These are phyloP conservation scores for Aureobasidium sp. DNA, from an alignment of 2,329 filamentous ascomycete genomes.

Conservation along the genomic window DNA sequence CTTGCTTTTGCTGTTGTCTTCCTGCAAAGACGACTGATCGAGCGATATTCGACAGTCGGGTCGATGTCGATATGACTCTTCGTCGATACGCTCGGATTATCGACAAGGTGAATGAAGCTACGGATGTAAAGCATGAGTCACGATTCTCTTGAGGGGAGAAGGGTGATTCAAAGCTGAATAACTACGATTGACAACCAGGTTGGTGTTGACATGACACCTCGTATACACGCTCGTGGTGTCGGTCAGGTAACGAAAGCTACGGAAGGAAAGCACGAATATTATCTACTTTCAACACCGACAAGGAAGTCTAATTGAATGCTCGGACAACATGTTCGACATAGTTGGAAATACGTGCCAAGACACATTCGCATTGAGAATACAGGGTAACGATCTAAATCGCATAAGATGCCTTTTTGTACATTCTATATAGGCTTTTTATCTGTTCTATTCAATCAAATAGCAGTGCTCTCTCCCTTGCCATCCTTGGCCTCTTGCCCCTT, in stretches of 20 bases:
- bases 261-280: too few relatives aligned
- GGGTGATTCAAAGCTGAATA: too few relatives aligned
- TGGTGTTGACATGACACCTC: too few relatives aligned
- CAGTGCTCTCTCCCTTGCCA: conserved; percentile 12
- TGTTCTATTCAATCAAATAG: not conserved
- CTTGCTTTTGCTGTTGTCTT: not conserved
- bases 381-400: too few relatives aligned
- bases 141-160: not conserved
- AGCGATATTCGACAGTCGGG: not conserved
- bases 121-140: not conserved
- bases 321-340: too few relatives aligned
- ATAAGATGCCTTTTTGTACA: not conserved
- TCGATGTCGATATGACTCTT: not conserved
- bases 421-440: not conserved
- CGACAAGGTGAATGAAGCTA: not conserved
- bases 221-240: too few relatives aligned
- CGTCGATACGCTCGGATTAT: not conserved
- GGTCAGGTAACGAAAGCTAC: too few relatives aligned
- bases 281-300: too few relatives aligned
- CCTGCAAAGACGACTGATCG: not conserved
- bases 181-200: too few relatives aligned
- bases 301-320: too few relatives aligned
- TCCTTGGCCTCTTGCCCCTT: conserved; percentile 26
- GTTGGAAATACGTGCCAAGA: too few relatives aligned
- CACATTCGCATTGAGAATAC: too few relatives aligned